Base-by-base conservation (phyloP, 805 yeast genomes). In the Lachancea sp. region DNA sequence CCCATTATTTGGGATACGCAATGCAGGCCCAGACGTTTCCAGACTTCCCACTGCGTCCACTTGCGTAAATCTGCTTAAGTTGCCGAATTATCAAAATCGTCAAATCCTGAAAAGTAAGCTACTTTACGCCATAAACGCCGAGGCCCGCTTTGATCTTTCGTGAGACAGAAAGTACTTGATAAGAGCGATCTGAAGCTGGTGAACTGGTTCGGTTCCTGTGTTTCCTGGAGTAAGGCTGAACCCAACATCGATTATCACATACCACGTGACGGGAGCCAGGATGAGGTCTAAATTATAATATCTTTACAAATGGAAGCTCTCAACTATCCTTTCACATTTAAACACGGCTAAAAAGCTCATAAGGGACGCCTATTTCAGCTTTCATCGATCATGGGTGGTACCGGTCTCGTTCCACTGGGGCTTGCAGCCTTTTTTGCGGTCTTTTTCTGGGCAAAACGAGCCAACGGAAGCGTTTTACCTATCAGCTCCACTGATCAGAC, bases 1-100 rank as follows among this genome's bases (percentile, higher is more conserved):
- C 26, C 99, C 99, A 0, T 71, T 70, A 44, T 88, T 93, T 63
- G 95, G 95, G 1, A 82, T 93, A 38, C 63, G 86, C 32, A 80
- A 80, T 51, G 73, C 82, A 0, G 93, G 91, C 0, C 45, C 59
- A 9, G 77, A 76, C 22, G 51, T 57, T 2, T 71, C 70, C 1
- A 67, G 95, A 26, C 68, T 93, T 33, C 99, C 99, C 0, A 87
- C 97, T 0, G 85, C 98, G 0, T 80, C 96, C 0, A 93, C 99
- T 0, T 93, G 99, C 70, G 86, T 89, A 26, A 93, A 93, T 58
- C 65, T 93, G 46, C 68, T 93, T 49, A 89, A 84, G 57, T 63
- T 93, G 22, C 99, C 99, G 0, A 84, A 89, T 59, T 93, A 93
- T 62, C 66, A 69, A 51, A 68, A 83, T 53, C 83, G 80, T 55